Evolutionary conservation across 108 stramenopile genomes (phyloP), one percentile per base, ranked within the genome.

Genomic region (Conticribra weissflogii): DNA sequence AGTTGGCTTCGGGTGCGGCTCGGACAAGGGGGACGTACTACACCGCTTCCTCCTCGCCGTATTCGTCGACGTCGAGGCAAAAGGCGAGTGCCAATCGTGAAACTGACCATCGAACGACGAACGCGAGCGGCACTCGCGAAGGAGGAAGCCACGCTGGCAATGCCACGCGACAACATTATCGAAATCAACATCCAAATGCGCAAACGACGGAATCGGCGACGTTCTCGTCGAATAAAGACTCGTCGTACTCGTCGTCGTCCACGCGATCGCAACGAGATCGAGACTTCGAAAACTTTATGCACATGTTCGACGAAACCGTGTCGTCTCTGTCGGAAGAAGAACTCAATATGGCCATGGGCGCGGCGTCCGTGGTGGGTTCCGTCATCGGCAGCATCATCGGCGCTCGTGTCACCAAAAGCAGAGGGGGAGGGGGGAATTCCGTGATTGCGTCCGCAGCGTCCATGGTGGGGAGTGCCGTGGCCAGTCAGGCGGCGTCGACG

Each of bases 271-370:
- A n/a, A n/a, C n/a, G n/a, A 18, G 57, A 77, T 1, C 25, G 34
- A 56, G 70, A 71, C n/a, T 91, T 83, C 58, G 76, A 86, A 16
- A 73, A 65, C 48, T 88, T 85, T 51, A 74, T 73, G 69, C 73
- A 85, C 19, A 70, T 76, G 57, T 91, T 91, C 51, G 90, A 91
- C 73, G 66, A 74, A 1, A 85, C 77, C 0, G 87, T 91, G 2
- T 78, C 84, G 5, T 78, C 81, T 14, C 82, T 91, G 87, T 87
- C 86, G 12, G 84, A 88, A 54, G 84, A 68, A 22, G 90, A 91
- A 9, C 63, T 91, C 1, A 76, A 81, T 24, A 85, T 81, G 32
- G 86, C 87, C 18, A 65, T 88, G 54, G 86, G 83, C 2, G 76
- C 81, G 5, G 82, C 81, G 12, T 59, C 87, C 0, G 68, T 85